A percentile compares a stretch with the other conserved stretches of the same genome.
These are phyloP conservation scores for Solanum acaule DNA, from an alignment of 257 asterid species.

Conservation along the genomic window DNA sequence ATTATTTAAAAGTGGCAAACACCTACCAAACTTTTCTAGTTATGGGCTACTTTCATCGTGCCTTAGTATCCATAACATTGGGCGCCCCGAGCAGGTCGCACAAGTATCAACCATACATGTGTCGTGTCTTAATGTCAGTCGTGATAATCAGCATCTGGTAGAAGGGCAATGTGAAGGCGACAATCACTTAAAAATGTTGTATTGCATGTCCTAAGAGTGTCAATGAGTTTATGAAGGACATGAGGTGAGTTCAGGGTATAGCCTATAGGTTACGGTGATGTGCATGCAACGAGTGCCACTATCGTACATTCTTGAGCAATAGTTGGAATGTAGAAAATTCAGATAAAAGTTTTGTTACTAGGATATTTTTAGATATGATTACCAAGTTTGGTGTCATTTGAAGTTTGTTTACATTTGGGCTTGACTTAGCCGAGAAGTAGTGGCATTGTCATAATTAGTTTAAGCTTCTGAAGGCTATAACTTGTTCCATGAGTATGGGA, in stretches of 20 bases:
- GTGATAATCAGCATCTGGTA: not conserved
- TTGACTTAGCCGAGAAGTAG: not conserved
- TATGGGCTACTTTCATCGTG: not conserved
- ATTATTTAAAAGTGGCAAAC: not conserved
- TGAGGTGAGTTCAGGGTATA: not conserved
- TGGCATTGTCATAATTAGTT: not conserved
- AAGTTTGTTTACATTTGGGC: not conserved
- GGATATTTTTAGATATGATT: not conserved
- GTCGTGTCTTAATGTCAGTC: not conserved
- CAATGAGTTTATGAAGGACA: not conserved
- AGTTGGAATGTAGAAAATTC: not conserved
- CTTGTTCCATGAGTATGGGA: not conserved
- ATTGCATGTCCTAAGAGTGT: not conserved
- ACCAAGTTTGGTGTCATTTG: not conserved
- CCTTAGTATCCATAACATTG: not conserved
- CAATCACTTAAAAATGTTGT: not conserved
- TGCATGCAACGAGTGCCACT: not conserved
- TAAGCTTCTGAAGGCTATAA: not conserved
- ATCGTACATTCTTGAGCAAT: not conserved
- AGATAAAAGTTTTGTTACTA: not conserved
- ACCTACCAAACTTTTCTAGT: not conserved
- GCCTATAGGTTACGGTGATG: not conserved
- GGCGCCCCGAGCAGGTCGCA: not conserved
- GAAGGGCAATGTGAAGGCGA: not conserved
- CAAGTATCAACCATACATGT: not conserved